phyloP scores from a whole-genome alignment of 1,139 yeast species.

The Protomyces lactucae-debilis region DNA sequence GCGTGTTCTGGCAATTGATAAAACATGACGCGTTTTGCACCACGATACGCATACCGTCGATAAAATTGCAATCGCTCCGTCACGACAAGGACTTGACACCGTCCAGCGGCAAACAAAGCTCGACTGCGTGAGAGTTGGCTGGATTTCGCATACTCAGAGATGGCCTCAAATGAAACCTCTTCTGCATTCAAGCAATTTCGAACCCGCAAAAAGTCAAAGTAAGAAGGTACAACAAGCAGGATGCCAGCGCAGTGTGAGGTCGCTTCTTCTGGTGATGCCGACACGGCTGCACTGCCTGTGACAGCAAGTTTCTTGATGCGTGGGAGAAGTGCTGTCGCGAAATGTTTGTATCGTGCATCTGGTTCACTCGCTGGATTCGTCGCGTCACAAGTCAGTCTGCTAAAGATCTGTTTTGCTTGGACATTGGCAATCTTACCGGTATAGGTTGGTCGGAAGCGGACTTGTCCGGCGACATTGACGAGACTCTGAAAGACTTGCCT shows the following conservation, averaged over 20 bases:
- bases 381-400: conserved; percentile 49
- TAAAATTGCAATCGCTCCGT: conserved; percentile 93
- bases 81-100: conserved; percentile 67
- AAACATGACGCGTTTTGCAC: conserved; percentile 77
- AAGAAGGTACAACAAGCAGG: conserved; percentile 74
- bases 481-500: conserved; percentile 60
- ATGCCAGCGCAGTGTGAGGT: conserved; percentile 55
- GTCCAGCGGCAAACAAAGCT: conserved; percentile 58
- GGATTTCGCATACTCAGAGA: conserved; percentile 77
- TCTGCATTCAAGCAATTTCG: conserved; percentile 58
- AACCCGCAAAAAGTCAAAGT: conserved; percentile 76
- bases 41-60: conserved; percentile 75
- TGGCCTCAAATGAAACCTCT: conserved; percentile 49
- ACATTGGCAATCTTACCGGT: conserved; percentile 45
- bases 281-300: conserved; percentile 4
- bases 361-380: conserved; percentile 62
- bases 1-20: conserved; percentile 87
- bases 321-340: conserved; percentile 68
- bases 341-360: conserved; percentile 72
- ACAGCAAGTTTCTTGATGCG: conserved; percentile 50
- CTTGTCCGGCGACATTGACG: conserved; percentile 60
- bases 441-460: conserved; percentile 47
- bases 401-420: conserved; percentile 28
- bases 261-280: conserved; percentile 34
- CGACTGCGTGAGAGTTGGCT: conserved; percentile 68